phyloP scores from a whole-genome alignment of 805 yeast species.

The Saccharomycopsis amapae region DNA sequence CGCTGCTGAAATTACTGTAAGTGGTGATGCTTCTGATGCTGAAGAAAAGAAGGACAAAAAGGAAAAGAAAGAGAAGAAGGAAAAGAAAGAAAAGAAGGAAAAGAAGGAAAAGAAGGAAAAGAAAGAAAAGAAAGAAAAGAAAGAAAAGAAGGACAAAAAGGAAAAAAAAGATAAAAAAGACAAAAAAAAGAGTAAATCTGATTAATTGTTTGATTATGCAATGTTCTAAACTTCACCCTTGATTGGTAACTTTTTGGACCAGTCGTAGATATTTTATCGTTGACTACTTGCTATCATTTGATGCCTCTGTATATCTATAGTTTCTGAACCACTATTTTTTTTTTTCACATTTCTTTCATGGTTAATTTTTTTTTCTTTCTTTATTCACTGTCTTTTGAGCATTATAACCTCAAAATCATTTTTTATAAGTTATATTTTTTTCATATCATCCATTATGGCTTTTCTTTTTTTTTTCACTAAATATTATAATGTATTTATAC shows the following conservation, averaged over 20 bases:
- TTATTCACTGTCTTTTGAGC: background rate
- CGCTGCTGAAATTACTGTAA: slow-evolving; percentile 26
- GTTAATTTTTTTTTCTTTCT: background rate
- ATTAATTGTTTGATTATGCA: background rate
- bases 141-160: slow-evolving; percentile 41
- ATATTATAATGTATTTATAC: too few relatives aligned
- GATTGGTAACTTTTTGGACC: background rate
- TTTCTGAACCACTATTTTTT: background rate
- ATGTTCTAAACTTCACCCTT: background rate
- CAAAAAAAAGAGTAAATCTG: slow-evolving; percentile 27
- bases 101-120: slow-evolving; percentile 43
- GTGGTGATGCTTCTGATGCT: slow-evolving; percentile 31
- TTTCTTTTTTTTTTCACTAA: too few relatives aligned
- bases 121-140: slow-evolving; percentile 44
- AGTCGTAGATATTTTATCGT: too few relatives aligned
- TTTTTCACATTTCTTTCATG: background rate
- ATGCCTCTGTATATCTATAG: background rate
- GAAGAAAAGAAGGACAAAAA: slow-evolving; percentile 32
- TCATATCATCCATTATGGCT: too few relatives aligned
- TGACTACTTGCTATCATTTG: background rate
- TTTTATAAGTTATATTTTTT: too few relatives aligned
- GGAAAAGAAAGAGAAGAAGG: slow-evolving; percentile 41
- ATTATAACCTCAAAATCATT: too few relatives aligned
- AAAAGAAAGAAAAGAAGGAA: slow-evolving; percentile 45
- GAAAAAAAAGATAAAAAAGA: slow-evolving; percentile 27